Conservation (phyloP, 2,329 filamentous ascomycete species). For the Paramyrothecium roridum region DNA sequence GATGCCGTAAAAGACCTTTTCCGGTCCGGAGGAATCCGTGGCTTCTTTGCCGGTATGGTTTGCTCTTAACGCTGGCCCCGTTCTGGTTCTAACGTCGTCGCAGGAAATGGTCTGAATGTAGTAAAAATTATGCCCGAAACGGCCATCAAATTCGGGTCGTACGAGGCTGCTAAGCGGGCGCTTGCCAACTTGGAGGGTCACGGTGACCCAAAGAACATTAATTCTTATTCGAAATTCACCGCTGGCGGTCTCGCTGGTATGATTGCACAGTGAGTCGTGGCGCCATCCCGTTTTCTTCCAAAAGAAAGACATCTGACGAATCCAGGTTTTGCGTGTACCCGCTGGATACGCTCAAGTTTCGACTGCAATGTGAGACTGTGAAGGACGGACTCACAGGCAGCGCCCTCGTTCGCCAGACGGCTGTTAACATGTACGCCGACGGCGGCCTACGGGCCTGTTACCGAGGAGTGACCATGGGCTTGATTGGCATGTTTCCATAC, state of each 20-base stretch:
- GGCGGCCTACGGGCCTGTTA: conserved; percentile 78
- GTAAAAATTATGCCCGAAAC: conserved; percentile 99
- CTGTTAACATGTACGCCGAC: conserved; percentile 78
- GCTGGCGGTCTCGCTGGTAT: conserved; percentile 91
- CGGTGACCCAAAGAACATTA: conserved; percentile 74
- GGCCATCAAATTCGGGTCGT: conserved; percentile 96
- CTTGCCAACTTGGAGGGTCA: conserved; percentile 87
- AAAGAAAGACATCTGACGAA: conserved; percentile 2
- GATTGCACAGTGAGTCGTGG: conserved; percentile 71
- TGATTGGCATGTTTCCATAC: conserved; percentile 97
- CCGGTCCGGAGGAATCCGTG: conserved; percentile 79
- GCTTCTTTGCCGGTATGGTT: conserved; percentile 85
- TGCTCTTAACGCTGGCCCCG: background rate
- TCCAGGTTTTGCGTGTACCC: conserved; percentile 86
- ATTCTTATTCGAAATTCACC: conserved; percentile 82
- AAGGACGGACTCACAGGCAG: conserved; percentile 81
- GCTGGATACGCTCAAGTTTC: conserved; percentile 77
- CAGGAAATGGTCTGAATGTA: conserved; percentile 94
- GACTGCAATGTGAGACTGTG: conserved; percentile 92
- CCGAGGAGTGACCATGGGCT: conserved; percentile 87
- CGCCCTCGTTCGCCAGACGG: conserved; percentile 76
- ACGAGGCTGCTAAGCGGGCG: conserved; percentile 88
- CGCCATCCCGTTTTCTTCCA: background rate
- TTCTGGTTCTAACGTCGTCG: background rate
- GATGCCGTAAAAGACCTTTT: conserved; percentile 77